Evolutionary conservation across 805 yeast genomes (phyloP).

Genomic region (Ogataea sp.): DNA sequence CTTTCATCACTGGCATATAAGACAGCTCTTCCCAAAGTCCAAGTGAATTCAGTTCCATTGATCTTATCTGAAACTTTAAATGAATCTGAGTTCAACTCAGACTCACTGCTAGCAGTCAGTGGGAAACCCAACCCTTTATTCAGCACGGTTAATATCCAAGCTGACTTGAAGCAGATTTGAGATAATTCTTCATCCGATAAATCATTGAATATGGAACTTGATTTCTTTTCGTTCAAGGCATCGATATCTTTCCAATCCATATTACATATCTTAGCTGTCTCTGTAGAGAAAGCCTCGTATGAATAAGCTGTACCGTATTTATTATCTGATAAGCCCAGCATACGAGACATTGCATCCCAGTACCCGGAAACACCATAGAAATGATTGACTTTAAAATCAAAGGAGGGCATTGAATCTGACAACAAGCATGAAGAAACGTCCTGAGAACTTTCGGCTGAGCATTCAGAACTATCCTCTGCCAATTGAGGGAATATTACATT

Average conservation of each 20-base stretch:
- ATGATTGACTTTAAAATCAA: constrained; percentile 47
- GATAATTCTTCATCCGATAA: constrained; percentile 36
- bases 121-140: constrained; percentile 59
- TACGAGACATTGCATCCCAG: constrained; percentile 51
- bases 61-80: constrained; percentile 50
- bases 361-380: constrained; percentile 63
- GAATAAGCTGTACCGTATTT: constrained; percentile 33
- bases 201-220: constrained; percentile 15
- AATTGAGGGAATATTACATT: constrained; percentile 39
- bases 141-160: constrained; percentile 49
- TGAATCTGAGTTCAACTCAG: constrained; percentile 20
- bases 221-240: constrained; percentile 22
- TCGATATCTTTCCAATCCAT: constrained; percentile 30
- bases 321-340: constrained; percentile 26
- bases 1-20: constrained; percentile 51
- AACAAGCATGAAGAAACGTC: constrained; percentile 40
- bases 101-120: constrained; percentile 30
- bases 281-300: constrained; percentile 32
- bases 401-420: constrained; percentile 44
- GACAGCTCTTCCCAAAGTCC: constrained; percentile 85
- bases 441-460: constrained; percentile 13
- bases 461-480: constrained; percentile 10
- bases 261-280: constrained; percentile 41
- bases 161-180: constrained; percentile 52
- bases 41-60: constrained; percentile 76